Conservation (phyloP, 192 early-diverging fungal genomes). For the Spinellus fusiger region DNA sequence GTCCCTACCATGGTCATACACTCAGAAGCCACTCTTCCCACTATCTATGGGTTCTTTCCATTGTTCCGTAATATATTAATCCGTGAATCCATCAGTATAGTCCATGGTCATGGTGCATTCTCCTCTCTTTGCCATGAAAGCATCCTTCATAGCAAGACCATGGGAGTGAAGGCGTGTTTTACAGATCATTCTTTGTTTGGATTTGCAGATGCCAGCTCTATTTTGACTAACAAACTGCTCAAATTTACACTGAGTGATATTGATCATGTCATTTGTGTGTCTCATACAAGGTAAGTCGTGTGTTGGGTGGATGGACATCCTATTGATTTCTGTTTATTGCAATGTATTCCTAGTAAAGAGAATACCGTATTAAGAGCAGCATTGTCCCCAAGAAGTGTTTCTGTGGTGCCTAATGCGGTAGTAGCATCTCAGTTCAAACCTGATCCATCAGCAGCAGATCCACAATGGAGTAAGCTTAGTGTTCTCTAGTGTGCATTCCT, state of each 20-base stretch:
- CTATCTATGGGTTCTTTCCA: constrained; percentile 86
- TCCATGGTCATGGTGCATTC: constrained; percentile 96
- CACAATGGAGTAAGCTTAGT: constrained; percentile 66
- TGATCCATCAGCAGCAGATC: constrained; percentile 67
- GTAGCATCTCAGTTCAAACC: constrained; percentile 90
- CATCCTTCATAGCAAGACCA: constrained; percentile 90
- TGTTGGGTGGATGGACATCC: background rate
- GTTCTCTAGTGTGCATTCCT: background rate
- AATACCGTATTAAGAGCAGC: constrained; percentile 95
- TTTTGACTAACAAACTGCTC: constrained; percentile 93
- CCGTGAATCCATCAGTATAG: constrained; percentile 86
- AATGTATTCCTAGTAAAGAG: constrained; percentile 70
- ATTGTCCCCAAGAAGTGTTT: constrained; percentile 83
- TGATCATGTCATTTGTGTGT: constrained; percentile 96
- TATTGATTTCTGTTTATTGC: background rate
- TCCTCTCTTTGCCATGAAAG: constrained; percentile 93
- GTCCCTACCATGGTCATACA: constrained; percentile 79
- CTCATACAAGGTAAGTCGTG: constrained; percentile 76
- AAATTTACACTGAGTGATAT: constrained; percentile 97
- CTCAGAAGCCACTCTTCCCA: constrained; percentile 86
- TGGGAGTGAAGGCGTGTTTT: constrained; percentile 90
- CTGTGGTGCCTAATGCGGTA: constrained; percentile 96
- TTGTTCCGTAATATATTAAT: constrained; percentile 88
- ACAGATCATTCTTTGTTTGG: constrained; percentile 98
- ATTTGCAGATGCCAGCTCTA: constrained; percentile 89